Conservation (phyloP, 306 rosid species). For the Ceratonia siliqua region DNA sequence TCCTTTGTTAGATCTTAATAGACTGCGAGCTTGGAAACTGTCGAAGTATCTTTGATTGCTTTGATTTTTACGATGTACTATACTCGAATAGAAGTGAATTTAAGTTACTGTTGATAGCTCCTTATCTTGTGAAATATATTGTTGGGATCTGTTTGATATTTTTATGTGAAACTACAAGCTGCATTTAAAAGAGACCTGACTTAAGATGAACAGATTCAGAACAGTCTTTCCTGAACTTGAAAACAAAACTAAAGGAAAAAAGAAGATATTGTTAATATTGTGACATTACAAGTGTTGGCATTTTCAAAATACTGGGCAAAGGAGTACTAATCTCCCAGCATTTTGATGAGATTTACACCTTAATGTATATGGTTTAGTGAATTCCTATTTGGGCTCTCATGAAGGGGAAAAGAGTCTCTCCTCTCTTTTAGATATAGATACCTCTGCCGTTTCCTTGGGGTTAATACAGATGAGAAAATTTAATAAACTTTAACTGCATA, state of each 20-base stretch:
- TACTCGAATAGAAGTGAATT: neutral
- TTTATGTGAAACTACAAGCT: slow-evolving; percentile 20
- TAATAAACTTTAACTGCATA: neutral
- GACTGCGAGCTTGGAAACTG: neutral
- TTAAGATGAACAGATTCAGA: neutral
- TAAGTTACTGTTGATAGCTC: neutral
- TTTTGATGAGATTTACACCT: slow-evolving; percentile 21
- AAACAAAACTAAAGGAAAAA: neutral
- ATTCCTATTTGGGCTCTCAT: neutral
- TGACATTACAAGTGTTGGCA: neutral
- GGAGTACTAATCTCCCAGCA: neutral
- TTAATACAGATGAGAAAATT: neutral
- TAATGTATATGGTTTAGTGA: neutral
- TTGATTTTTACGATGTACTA: neutral
- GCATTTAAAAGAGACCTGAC: neutral
- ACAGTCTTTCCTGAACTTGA: neutral
- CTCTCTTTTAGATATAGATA: neutral
- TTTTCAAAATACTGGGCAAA: neutral
- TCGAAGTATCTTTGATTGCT: neutral
- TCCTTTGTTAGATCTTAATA: slow-evolving; percentile 31
- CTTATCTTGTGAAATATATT: neutral
- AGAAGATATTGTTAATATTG: neutral
- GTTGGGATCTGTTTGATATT: neutral
- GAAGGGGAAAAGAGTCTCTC: neutral
- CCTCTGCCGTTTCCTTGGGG: neutral